Base-by-base conservation (phyloP, 768 basidiomycete species). In the Mycena olivaceomarginata region DNA sequence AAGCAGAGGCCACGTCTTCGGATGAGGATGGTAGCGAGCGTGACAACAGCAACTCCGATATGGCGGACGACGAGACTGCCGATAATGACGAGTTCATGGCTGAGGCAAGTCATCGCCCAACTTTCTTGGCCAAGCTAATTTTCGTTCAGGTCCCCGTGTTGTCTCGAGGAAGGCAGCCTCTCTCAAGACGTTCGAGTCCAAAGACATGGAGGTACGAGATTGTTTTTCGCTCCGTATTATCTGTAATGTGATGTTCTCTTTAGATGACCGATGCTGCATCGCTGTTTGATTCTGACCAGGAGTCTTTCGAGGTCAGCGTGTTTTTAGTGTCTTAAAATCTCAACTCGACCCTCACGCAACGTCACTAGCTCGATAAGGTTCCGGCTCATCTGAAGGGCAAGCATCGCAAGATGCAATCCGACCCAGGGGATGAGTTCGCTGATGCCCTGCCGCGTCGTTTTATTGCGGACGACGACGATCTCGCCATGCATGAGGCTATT, bases 121-220 rank as follows among this genome's bases (percentile, higher is more conserved):
- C 15, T 20, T 18, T 15, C 5, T 4, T 20, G 20, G 15, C 48
- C 48, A 51, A 18, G 16, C 20, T 13, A 7, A 51, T 16, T 51
- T 7, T 18, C 48, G 18, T 45, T 37, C 40, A 65, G 63, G 63
- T 65, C 11, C 63, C 63, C 63, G 63, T 18, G n/a, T 65, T 12
- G 18, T 65, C 18, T 20, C 40, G 41, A 65, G 25, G 63, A 65
- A 25, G 25, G 20, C 43, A 15, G 31, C 11, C 2, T 39, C 59
- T 15, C 16, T 13, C 12, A 6, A 60, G 7, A 18, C 2, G 8
- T 51, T 10, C 18, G 12, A 51, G 15, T 18, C 12, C 16, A 16
- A 60, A 37, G 59, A 37, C 25, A 60, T 60, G 15, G 31, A 60
- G 59, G 59, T 60, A 15, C 18, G 59, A 15, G 9, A 60, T 37